Base-by-base conservation (phyloP, 441 rosid genomes). In the Rhodomyrtus psidioides region DNA sequence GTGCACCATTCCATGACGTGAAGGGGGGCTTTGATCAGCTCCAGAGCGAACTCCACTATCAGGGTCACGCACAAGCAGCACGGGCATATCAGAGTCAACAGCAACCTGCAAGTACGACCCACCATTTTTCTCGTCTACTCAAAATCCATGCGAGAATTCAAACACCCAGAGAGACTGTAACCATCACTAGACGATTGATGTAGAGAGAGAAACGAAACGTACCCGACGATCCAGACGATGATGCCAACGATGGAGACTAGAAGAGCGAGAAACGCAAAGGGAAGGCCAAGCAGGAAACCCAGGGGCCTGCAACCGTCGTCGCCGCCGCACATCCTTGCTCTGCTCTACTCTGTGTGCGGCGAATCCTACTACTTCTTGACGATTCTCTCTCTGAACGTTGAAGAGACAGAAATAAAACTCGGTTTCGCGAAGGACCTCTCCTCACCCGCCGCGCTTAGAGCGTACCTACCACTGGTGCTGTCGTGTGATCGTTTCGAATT, bases 1-100 rank as follows among this genome's bases (percentile, higher is more conserved):
- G 93, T 90, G 93, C 94, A 93, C 95, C 96, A 94, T 86, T 91
- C 89, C 93, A 96, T 93, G 83, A 94, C 96, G 91, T 91, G 93
- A 85, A 95, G 86, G 9, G 95, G 95, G 27, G 96, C 98, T 89
- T 95, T 92, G 87, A 94, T 90, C 92, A 95, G 88, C 88, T 89
- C 94, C 86, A 94, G 91, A 81, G 98, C 94, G 55, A 90, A 83
- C 90, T 95, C 95, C 88, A 94, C 95, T 76, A 92, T 39, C 27
- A 94, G 83, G 75, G 95, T 94, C 87, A 94, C 90, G 85, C 94
- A 93, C 83, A 94, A 85, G 87, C 91, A 92, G 74, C 95, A 93
- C 5, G 94, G 94, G 60, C 95, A 94, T 85, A 92, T 88, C 83
- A 94, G 84, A 39, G 94, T 85, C 92, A 94, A 83, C 92, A 92